Evolutionary conservation across 495 filamentous ascomycete genomes (phyloP).

Genomic region (Parathielavia appendiculata): DNA sequence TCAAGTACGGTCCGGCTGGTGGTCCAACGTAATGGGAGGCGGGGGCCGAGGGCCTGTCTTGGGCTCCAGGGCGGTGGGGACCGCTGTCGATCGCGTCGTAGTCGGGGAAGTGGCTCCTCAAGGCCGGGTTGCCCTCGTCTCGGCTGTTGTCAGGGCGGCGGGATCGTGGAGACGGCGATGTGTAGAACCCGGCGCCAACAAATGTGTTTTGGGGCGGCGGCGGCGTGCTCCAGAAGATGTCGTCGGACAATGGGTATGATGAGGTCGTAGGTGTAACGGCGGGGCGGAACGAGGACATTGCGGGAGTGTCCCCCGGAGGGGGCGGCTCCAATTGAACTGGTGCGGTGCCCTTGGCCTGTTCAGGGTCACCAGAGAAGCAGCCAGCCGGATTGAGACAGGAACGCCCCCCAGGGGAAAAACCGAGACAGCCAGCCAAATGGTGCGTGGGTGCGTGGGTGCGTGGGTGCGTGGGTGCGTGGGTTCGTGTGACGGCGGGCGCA

Average conservation of each 20-base stretch:
- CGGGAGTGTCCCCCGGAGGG: constrained; percentile 6
- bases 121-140: constrained; percentile 12
- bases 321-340: constrained; percentile 14
- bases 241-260: constrained; percentile 6
- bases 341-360: too few species aligned
- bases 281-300: constrained; percentile 31
- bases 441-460: not conserved
- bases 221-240: constrained; percentile 16
- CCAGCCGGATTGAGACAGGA: constrained; percentile 28
- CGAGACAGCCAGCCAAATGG: constrained; percentile 21
- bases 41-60: constrained; percentile 12
- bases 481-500: constrained; percentile 21
- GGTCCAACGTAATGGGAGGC: not conserved
- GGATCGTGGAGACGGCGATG: constrained; percentile 23
- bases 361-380: constrained; percentile 10
- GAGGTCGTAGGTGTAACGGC: constrained; percentile 19
- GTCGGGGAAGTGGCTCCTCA: constrained; percentile 14
- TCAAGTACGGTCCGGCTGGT: constrained; percentile 8
- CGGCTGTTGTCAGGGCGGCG: constrained; percentile 13
- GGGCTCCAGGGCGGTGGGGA: constrained; percentile 5
- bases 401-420: constrained; percentile 24
- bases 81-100: constrained; percentile 14
- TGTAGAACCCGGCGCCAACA: constrained; percentile 7
- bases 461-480: constrained; percentile 22
- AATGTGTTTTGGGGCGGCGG: constrained; percentile 10